phyloP scores from a whole-genome alignment of 352 stramenopile genomes.

The Globisporangium alternatum region DNA sequence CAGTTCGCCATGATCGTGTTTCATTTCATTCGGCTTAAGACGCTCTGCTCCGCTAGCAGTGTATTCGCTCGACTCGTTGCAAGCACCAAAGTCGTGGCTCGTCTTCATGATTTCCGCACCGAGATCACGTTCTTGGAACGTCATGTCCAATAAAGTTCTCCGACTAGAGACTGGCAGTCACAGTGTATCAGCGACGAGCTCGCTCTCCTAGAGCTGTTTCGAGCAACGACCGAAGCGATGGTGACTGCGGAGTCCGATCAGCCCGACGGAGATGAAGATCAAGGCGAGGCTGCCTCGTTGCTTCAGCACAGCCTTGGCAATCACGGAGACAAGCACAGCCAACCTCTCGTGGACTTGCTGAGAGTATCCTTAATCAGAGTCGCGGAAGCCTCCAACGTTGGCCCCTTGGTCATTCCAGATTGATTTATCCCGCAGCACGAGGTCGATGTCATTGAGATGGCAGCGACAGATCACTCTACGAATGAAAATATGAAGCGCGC shows the following conservation, averaged over 20 bases:
- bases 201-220: neutral
- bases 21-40: neutral
- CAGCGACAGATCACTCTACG: too few relatives aligned
- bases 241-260: neutral
- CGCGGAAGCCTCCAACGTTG: neutral
- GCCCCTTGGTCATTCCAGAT: neutral
- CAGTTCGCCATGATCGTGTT: slow-evolving; percentile 1
- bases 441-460: neutral
- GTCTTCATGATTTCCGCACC: neutral
- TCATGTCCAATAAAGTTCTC: neutral
- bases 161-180: neutral
- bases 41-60: neutral
- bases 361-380: neutral
- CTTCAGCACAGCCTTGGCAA: neutral
- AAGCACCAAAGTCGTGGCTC: neutral
- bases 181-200: neutral
- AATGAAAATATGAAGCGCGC: too few relatives aligned
- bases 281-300: neutral
- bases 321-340: slow-evolving; percentile 3
- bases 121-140: neutral
- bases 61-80: neutral
- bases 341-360: neutral
- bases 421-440: neutral
- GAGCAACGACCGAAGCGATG: neutral
- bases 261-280: neutral